Percentiles rank a stretch among this genome's conserved stretches.
Evolutionary conservation across 768 basidiomycete species (phyloP).

Genomic region (Pholiota conissans): DNA sequence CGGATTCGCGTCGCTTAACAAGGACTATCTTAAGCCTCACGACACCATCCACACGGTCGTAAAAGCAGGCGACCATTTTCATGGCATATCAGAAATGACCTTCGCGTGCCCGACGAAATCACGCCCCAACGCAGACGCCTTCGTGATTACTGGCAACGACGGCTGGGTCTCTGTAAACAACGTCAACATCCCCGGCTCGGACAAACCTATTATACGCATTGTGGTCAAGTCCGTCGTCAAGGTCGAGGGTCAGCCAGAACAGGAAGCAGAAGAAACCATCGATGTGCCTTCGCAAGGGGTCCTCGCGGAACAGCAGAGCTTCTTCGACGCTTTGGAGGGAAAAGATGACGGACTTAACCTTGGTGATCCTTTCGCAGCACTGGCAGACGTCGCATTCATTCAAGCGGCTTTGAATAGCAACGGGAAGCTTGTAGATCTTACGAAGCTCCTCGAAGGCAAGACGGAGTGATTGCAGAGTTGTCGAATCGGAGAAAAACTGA

Average conservation of each 20-base stretch:
- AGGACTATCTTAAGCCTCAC: slow-evolving; percentile 70
- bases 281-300: slow-evolving; percentile 55
- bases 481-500: slow-evolving; percentile 18
- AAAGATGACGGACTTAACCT: slow-evolving; percentile 45
- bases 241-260: slow-evolving; percentile 37
- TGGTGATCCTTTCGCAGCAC: slow-evolving; percentile 61
- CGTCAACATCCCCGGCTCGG: slow-evolving; percentile 22
- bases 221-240: slow-evolving; percentile 37
- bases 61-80: slow-evolving; percentile 47
- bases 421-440: slow-evolving; percentile 60
- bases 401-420: slow-evolving; percentile 72
- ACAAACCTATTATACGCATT: slow-evolving; percentile 31
- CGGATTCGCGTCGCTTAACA: slow-evolving; percentile 66
- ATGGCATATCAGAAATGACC: slow-evolving; percentile 65
- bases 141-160: slow-evolving; percentile 60
- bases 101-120: slow-evolving; percentile 54
- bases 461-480: slow-evolving; percentile 1
- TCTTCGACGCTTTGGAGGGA: slow-evolving; percentile 56
- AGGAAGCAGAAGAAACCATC: slow-evolving; percentile 49
- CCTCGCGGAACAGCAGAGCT: slow-evolving; percentile 53
- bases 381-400: slow-evolving; percentile 79
- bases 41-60: slow-evolving; percentile 72
- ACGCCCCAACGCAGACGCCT: slow-evolving; percentile 34
- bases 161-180: slow-evolving; percentile 57
- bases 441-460: slow-evolving; percentile 26